phyloP scores from a whole-genome alignment of 2,329 filamentous ascomycete genomes.

The Nemania abortiva region DNA sequence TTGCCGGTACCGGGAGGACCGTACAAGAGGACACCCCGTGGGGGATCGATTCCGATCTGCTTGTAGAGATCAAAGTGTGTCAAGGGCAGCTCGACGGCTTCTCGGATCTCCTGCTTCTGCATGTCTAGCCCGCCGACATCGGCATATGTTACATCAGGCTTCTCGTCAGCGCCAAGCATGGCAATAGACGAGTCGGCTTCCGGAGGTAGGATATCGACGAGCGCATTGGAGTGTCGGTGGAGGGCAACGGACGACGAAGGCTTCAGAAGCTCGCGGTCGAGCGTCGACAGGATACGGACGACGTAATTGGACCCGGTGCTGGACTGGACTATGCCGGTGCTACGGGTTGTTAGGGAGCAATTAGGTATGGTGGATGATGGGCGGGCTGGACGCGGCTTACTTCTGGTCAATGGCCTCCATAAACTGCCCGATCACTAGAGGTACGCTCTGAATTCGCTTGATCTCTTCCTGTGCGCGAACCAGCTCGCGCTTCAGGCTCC shows the following conservation, averaged over 20 bases:
- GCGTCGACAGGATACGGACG: conserved; percentile 95
- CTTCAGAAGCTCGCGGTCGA: conserved; percentile 98
- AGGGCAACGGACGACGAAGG: conserved; percentile 97
- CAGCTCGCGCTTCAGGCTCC: conserved; percentile 95
- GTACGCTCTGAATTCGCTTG: conserved; percentile 98
- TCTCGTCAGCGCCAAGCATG: conserved; percentile 96
- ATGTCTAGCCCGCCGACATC: conserved; percentile 98
- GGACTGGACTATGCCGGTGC: conserved; percentile 97
- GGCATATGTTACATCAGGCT: conserved; percentile 97
- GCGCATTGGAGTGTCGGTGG: conserved; percentile 97
- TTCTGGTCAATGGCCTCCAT: conserved; percentile 99
- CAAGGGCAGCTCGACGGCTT: conserved; percentile 95
- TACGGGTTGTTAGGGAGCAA: conserved; percentile 53
- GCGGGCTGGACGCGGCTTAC: conserved; percentile 62
- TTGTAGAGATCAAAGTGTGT: conserved; percentile 99
- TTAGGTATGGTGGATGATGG: no score
- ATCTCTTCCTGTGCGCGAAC: conserved; percentile 99
- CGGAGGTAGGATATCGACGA: conserved; percentile 98
- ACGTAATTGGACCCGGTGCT: conserved; percentile 99
- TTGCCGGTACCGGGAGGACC: conserved; percentile 92
- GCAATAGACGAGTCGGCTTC: conserved; percentile 99
- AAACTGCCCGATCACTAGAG: conserved; percentile 97
- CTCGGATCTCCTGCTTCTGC: conserved; percentile 99
- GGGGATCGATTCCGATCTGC: conserved; percentile 98
- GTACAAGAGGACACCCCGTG: conserved; percentile 94